phyloP scores from a whole-genome alignment of 768 basidiomycete genomes.

The Leccinum arenicola region DNA sequence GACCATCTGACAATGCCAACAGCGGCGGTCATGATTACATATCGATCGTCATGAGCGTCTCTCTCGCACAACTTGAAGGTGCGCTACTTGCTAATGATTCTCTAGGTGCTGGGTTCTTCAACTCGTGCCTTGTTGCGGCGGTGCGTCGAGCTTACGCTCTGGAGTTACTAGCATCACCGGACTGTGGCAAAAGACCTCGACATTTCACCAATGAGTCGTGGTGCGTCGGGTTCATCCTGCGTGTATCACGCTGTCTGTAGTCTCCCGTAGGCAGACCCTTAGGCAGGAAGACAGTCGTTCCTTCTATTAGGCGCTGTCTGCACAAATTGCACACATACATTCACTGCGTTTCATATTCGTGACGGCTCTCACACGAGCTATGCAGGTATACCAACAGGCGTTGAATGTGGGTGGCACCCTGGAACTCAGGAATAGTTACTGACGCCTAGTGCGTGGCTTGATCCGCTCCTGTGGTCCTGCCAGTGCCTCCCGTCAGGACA shows the following conservation, averaged over 20 bases:
- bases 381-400: conserved; percentile 2
- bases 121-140: not conserved
- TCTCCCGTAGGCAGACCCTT: no score
- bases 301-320: not conserved
- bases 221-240: conserved; percentile 28
- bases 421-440: not conserved
- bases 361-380: conserved; percentile 21
- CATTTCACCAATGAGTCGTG: conserved; percentile 44
- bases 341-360: not conserved
- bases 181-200: conserved; percentile 4
- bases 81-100: not conserved
- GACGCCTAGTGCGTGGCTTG: not conserved
- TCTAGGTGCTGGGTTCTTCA: not conserved
- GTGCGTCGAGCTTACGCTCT: not conserved
- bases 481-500: not conserved
- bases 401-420: not conserved
- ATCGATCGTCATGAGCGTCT: not conserved
- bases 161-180: not conserved
- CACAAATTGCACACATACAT: not conserved
- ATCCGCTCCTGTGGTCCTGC: not conserved
- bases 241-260: conserved; percentile 1
- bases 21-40: not conserved
- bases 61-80: not conserved
- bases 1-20: not conserved
- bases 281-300: no score